Conservation (phyloP, 2,329 filamentous ascomycete genomes). For the Botrytis aclada region DNA sequence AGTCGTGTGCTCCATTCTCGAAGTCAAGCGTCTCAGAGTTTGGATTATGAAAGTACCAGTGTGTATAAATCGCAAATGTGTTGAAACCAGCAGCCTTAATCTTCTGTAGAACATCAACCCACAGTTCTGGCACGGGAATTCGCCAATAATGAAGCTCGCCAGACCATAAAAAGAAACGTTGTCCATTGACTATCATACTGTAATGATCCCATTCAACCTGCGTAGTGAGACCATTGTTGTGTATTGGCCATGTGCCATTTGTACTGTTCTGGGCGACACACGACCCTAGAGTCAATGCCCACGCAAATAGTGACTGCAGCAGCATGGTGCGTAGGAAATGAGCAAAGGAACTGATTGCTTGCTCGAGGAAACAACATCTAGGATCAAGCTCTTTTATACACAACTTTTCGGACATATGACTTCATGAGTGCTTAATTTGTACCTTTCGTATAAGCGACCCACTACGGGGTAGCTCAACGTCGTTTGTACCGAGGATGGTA, state of each 20-base stretch:
- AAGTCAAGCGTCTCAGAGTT: slow-evolving; percentile 69
- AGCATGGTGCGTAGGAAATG: slow-evolving; percentile 1
- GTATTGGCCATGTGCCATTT: slow-evolving; percentile 14
- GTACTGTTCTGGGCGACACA: slow-evolving; percentile 14
- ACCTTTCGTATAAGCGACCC: neutral
- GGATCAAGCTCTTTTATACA: slow-evolving; percentile 4
- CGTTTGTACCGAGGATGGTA: neutral
- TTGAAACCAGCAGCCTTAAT: slow-evolving; percentile 74
- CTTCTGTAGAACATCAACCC: slow-evolving; percentile 76
- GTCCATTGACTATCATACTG: slow-evolving; percentile 14
- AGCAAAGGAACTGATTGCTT: neutral
- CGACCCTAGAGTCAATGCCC: neutral
- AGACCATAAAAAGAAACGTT: slow-evolving; percentile 16
- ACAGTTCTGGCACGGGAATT: slow-evolving; percentile 57
- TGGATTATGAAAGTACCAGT: slow-evolving; percentile 61
- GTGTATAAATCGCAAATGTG: slow-evolving; percentile 71
- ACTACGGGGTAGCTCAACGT: neutral
- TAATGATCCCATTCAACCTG: slow-evolving; percentile 19
- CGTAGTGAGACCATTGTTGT: slow-evolving; percentile 18
- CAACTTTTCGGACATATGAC: neutral
- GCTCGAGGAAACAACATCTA: neutral
- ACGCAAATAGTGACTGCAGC: slow-evolving; percentile 6
- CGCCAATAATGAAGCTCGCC: slow-evolving; percentile 49
- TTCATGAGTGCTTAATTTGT: neutral
- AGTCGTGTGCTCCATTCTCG: slow-evolving; percentile 54